Conservation (phyloP, 345 rosid genomes). For the Populus simonii region DNA sequence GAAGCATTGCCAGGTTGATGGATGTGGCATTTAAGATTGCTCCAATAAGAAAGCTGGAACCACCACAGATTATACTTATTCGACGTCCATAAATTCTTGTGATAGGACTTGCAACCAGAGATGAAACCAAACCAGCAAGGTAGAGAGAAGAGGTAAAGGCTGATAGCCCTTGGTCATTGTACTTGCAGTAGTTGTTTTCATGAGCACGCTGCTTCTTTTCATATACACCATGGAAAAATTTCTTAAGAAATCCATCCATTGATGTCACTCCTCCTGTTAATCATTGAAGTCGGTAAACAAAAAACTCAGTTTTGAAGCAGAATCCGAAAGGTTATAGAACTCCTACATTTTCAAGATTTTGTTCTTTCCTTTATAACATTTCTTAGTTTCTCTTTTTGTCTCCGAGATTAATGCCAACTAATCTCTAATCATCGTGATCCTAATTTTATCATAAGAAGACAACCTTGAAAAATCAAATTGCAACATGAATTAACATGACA, state of each 20-base stretch:
- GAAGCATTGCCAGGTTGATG: conserved; percentile 67
- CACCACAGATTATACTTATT: conserved; percentile 79
- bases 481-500: not conserved
- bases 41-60: conserved; percentile 70
- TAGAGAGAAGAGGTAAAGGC: conserved; percentile 89
- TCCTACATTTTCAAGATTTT: not conserved
- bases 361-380: not conserved
- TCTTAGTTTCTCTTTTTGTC: not conserved
- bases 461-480: not conserved
- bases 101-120: conserved; percentile 73
- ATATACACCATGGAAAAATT: conserved; percentile 67
- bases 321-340: not conserved
- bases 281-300: not conserved
- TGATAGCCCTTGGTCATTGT: conserved; percentile 68
- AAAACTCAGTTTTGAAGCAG: not conserved
- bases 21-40: conserved; percentile 73
- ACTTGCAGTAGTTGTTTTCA: conserved; percentile 95
- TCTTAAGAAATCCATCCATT: conserved; percentile 68
- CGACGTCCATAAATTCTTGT: conserved; percentile 79
- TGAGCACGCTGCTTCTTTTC: conserved; percentile 62
- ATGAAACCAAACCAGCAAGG: conserved; percentile 81
- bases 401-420: not conserved
- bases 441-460: not conserved
- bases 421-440: not conserved
- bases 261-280: conserved; percentile 85